phyloP scores from a whole-genome alignment of 2,329 filamentous ascomycete species.

The Thermothelomyces thermophilus region DNA sequence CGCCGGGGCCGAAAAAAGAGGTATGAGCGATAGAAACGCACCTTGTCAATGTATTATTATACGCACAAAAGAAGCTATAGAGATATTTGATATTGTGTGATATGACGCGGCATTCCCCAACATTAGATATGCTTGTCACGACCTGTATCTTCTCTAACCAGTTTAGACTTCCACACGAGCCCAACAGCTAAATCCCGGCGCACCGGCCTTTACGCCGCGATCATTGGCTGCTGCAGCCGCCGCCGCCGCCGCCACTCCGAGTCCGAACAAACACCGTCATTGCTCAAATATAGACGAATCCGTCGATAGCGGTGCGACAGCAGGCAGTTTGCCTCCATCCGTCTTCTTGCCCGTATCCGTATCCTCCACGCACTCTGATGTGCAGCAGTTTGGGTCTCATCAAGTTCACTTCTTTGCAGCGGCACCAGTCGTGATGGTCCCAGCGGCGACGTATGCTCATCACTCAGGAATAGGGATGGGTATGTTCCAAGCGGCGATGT shows the following conservation, averaged over 20 bases:
- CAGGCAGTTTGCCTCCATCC: background rate
- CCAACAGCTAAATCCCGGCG: slow-evolving; percentile 46
- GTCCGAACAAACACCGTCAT: background rate
- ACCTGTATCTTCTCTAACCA: slow-evolving; percentile 10
- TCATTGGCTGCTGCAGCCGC: slow-evolving; percentile 13
- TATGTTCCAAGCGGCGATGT: slow-evolving; percentile 12
- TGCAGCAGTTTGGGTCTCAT: background rate
- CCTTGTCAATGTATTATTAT: slow-evolving; percentile 31
- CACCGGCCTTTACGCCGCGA: slow-evolving; percentile 49
- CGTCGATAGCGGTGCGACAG: slow-evolving; percentile 4
- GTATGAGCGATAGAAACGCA: slow-evolving; percentile 36
- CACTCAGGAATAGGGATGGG: no score
- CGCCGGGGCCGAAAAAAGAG: slow-evolving; percentile 41
- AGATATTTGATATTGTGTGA: slow-evolving; percentile 20
- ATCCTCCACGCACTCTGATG: background rate
- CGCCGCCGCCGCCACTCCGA: background rate
- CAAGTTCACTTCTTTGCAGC: slow-evolving; percentile 22
- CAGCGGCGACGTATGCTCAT: slow-evolving; percentile 15
- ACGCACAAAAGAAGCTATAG: slow-evolving; percentile 4
- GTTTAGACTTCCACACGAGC: slow-evolving; percentile 25
- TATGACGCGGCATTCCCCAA: background rate
- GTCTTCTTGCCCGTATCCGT: no score
- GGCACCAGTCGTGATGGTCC: slow-evolving; percentile 20
- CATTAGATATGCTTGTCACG: no score
- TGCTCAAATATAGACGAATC: slow-evolving; percentile 13